phyloP scores from a whole-genome alignment of 73 alveolate species.

The Symbiodinium natans region DNA sequence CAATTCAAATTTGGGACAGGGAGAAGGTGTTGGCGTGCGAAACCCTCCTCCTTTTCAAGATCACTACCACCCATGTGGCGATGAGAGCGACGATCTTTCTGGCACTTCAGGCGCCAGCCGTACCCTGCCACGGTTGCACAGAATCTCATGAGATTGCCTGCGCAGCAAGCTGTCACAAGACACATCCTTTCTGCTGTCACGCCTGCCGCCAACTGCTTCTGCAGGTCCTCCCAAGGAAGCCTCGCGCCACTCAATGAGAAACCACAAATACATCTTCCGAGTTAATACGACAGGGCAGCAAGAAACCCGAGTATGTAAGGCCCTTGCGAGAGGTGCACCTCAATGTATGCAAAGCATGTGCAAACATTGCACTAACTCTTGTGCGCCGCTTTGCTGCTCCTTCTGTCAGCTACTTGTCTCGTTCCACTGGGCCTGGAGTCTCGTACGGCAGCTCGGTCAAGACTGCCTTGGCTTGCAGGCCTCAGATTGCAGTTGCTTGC shows the following conservation, averaged over 20 bases:
- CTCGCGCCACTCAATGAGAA: background rate
- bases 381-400: too few relatives aligned
- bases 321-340: background rate
- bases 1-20: too few relatives aligned
- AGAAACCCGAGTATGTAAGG: background rate
- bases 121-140: background rate
- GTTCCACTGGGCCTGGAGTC: background rate
- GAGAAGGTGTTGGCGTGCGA: too few relatives aligned
- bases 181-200: too few relatives aligned
- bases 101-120: background rate
- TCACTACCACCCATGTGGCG: background rate
- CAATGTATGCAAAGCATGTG: too few relatives aligned
- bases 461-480: background rate
- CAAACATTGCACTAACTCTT: too few relatives aligned
- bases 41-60: background rate
- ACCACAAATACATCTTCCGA: too few relatives aligned
- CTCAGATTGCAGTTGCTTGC: background rate
- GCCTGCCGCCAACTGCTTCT: slow-evolving; percentile 7
- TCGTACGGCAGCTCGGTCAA: background rate
- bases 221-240: background rate
- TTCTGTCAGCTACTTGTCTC: background rate
- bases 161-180: background rate
- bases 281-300: too few relatives aligned
- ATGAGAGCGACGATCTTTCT: background rate
- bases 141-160: background rate